phyloP scores from a whole-genome alignment of 192 early-diverging fungal genomes.

The Mortierella antarctica region DNA sequence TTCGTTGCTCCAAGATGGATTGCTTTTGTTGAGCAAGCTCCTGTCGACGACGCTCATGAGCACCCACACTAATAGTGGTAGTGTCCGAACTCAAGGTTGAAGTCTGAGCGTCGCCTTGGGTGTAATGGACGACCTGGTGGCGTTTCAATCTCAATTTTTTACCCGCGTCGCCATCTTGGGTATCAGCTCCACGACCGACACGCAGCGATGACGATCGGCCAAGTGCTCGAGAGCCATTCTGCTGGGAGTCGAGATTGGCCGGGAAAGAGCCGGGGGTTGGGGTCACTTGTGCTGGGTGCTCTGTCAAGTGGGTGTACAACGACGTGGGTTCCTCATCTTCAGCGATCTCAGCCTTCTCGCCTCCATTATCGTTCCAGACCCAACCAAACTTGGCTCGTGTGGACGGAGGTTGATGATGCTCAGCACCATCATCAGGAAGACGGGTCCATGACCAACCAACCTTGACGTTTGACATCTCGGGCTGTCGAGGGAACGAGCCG shows the following conservation, averaged over 20 bases:
- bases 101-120: neutral
- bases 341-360: slow-evolving; percentile 20
- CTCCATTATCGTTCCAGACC: slow-evolving; percentile 44
- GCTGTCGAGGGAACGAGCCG: slow-evolving; percentile 35
- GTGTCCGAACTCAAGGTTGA: neutral
- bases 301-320: slow-evolving; percentile 4
- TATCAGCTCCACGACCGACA: too few relatives aligned
- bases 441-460: slow-evolving; percentile 36
- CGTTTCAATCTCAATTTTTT: slow-evolving; percentile 17
- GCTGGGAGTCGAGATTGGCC: neutral
- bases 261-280: slow-evolving; percentile 12
- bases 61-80: neutral
- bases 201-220: neutral
- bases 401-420: slow-evolving; percentile 27
- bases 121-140: slow-evolving; percentile 27
- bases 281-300: too few relatives aligned
- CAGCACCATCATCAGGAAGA: slow-evolving; percentile 39
- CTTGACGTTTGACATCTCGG: slow-evolving; percentile 18
- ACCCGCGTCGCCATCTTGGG: too few relatives aligned
- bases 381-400: slow-evolving; percentile 49
- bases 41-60: slow-evolving; percentile 1
- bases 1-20: neutral
- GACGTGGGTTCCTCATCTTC: slow-evolving; percentile 8
- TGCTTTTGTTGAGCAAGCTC: neutral
- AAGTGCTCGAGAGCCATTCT: neutral